Base-by-base conservation (phyloP, 306 rosid genomes). In the Lathyrus oleraceus region DNA sequence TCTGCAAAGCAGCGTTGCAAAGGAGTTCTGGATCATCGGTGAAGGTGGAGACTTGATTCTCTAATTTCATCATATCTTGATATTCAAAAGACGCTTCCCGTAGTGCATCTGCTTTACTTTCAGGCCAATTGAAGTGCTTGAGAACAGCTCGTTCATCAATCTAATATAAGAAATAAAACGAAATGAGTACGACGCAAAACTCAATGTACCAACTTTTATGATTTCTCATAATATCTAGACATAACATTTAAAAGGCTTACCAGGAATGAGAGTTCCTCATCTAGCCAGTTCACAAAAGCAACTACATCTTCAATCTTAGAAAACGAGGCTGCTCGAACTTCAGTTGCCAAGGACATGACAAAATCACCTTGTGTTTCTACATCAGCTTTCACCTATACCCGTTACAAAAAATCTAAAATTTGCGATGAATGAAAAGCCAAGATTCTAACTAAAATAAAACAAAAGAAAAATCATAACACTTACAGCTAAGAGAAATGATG, bases 121-220 rank as follows among this genome's bases (percentile, higher is more conserved):
- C 99, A 28, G 99, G 99, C 99, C 99, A 94, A 74, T 94, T 95
- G 27, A 94, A 94, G 86, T 94, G 99, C 85, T 94, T 94, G 77
- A 94, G 95, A 47, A 94, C 99, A 10, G 99, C 99, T 83, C 97
- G 81, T 74, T 94, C 96, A 70, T 94, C 99, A 69, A 89, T 96
- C 99, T 94, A 69, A 32, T 59, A 65, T 64, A 54, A 67, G 27
- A 45, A 59, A 78, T 72, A 23, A 49, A 61, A 67, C 35, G 69
- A 51, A 67, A 73, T 48, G 32, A 51, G 60, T 75, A 39, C 58
- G 11, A 72, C 20, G 44, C 56, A 58, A 17, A 40, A 42, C 15
- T 49, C 65, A 51, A 32, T 17, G 20, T 15, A 47, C 49, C 49
- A 44, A n/a, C 4, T 47, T 47, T 15, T 10, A 6, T 1, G 19